Conservation (phyloP, 2,329 filamentous ascomycete genomes). For the Chrysosporium keratinophilum region DNA sequence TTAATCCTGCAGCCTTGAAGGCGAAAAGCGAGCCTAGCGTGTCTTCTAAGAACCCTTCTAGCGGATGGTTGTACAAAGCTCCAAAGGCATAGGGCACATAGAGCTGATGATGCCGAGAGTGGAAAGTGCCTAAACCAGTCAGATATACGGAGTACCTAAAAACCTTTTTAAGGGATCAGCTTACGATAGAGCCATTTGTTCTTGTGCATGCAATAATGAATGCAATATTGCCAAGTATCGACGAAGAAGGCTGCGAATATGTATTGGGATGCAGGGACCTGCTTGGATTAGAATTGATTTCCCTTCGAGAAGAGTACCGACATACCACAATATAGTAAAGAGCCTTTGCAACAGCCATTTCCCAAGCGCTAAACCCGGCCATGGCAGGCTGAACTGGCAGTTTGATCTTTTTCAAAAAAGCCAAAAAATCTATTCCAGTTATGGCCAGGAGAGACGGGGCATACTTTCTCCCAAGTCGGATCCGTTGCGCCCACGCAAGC, state of each 20-base stretch:
- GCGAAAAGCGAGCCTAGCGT: constrained; percentile 75
- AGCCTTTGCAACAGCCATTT: constrained; percentile 68
- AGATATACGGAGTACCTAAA: neutral
- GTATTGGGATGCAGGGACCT: constrained; percentile 58
- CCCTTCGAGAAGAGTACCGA: constrained; percentile 47
- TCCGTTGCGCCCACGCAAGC: constrained; percentile 74
- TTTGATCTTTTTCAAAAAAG: constrained; percentile 66
- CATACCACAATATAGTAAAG: constrained; percentile 66
- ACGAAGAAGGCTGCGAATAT: constrained; percentile 62
- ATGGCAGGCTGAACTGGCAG: constrained; percentile 67
- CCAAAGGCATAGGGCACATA: constrained; percentile 98
- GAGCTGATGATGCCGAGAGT: constrained; percentile 88
- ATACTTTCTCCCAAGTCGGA: constrained; percentile 65
- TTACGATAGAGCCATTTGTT: constrained; percentile 94
- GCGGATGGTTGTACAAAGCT: constrained; percentile 89
- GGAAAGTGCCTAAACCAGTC: constrained; percentile 58
- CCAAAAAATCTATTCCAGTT: constrained; percentile 64
- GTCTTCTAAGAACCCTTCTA: constrained; percentile 89
- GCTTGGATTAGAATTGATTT: neutral
- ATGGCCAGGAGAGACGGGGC: constrained; percentile 60
- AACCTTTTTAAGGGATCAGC: constrained; percentile 29
- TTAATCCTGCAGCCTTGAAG: constrained; percentile 73
- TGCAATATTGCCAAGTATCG: constrained; percentile 97
- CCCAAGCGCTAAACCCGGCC: constrained; percentile 70
- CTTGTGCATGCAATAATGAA: constrained; percentile 91